These are phyloP conservation scores for Leishmania lainsoni DNA, from an alignment of 208 protist species.

Conservation along the genomic window DNA sequence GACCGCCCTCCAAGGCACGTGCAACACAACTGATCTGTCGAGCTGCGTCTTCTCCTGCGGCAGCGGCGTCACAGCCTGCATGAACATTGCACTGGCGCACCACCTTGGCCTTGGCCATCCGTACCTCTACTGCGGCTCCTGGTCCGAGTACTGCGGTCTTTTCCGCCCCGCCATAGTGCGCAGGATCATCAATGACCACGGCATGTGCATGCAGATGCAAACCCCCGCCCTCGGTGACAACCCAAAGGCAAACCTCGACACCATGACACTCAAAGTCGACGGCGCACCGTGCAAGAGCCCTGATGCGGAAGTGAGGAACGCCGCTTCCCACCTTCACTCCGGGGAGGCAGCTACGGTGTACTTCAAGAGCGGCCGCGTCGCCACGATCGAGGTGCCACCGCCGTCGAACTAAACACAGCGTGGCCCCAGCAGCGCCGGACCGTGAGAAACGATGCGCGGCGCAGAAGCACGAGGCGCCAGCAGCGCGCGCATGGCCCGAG, in stretches of 20 bases:
- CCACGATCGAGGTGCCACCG: slow-evolving; percentile 39
- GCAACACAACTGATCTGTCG: slow-evolving; percentile 39
- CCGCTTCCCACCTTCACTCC: slow-evolving; percentile 51
- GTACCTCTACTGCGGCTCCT: slow-evolving; percentile 78
- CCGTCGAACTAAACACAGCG: not conserved
- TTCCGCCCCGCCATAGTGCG: slow-evolving; percentile 51
- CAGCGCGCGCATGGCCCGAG: no score
- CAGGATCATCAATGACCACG: slow-evolving; percentile 46
- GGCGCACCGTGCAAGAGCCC: slow-evolving; percentile 24
- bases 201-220: slow-evolving; percentile 59
- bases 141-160: slow-evolving; percentile 76
- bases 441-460: not conserved
- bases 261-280: slow-evolving; percentile 36
- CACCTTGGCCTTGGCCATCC: slow-evolving; percentile 76
- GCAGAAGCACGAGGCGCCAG: not conserved
- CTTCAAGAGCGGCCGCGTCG: slow-evolving; percentile 49
- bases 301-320: slow-evolving; percentile 39
- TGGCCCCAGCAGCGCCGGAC: not conserved
- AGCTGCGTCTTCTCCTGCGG: slow-evolving; percentile 81
- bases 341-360: slow-evolving; percentile 61
- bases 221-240: slow-evolving; percentile 41
- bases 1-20: slow-evolving; percentile 29
- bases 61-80: slow-evolving; percentile 78
- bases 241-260: slow-evolving; percentile 31
- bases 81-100: slow-evolving; percentile 63